phyloP scores from a whole-genome alignment of 2,329 filamentous ascomycete genomes.

The Aspergillus pseudoglaucus region DNA sequence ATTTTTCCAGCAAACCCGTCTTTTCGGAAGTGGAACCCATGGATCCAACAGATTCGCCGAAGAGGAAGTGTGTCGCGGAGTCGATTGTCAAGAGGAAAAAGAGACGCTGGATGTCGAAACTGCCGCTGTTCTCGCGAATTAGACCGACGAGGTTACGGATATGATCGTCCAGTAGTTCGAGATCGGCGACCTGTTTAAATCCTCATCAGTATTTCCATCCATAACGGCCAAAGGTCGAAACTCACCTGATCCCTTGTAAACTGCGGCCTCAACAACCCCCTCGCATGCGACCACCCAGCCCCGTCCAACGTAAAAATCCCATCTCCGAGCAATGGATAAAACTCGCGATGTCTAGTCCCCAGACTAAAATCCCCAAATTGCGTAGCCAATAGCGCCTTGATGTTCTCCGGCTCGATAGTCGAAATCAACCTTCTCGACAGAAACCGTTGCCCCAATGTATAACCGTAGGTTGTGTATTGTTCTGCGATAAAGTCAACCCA shows the following conservation, averaged over 20 bases:
- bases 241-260: constrained; percentile 79
- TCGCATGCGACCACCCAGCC: constrained; percentile 67
- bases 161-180: constrained; percentile 74
- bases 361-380: constrained; percentile 81
- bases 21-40: constrained; percentile 27
- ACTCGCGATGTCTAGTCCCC: constrained; percentile 66
- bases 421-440: constrained; percentile 15
- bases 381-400: constrained; percentile 77
- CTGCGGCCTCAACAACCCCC: constrained; percentile 75
- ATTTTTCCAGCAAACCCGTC: constrained; percentile 46
- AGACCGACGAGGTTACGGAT: constrained; percentile 62
- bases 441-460: constrained; percentile 18
- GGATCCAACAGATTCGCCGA: constrained; percentile 67
- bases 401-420: constrained; percentile 50
- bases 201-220: neutral
- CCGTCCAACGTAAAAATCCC: constrained; percentile 66
- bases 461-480: constrained; percentile 18
- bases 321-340: constrained; percentile 36
- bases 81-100: constrained; percentile 80
- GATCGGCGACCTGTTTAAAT: constrained; percentile 44
- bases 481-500: constrained; percentile 24
- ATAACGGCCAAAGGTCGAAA: too few species aligned
- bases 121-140: constrained; percentile 41
- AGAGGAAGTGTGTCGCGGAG: constrained; percentile 76
- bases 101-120: constrained; percentile 66